A percentile compares a stretch with the other conserved stretches of the same genome.
Conservation (phyloP, 106 monocot genomes). For the Phalaenopsis equestris region DNA sequence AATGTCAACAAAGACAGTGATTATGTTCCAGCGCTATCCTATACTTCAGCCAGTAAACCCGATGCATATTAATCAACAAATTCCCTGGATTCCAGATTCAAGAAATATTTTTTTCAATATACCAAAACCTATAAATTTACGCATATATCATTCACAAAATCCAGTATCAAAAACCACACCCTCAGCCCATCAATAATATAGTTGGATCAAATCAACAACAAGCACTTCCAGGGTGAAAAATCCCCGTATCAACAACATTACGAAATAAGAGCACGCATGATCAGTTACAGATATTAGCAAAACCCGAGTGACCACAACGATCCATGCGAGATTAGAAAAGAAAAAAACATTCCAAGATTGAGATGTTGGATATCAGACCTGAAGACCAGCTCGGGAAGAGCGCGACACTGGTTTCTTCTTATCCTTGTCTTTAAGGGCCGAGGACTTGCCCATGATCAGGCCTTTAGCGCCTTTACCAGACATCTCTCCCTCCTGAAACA, state of each 20-base stretch:
- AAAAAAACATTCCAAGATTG: not conserved
- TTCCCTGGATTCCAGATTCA: not conserved
- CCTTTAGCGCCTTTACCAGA: conserved; percentile 71
- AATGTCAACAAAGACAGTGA: not conserved
- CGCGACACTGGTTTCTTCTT: conserved; percentile 62
- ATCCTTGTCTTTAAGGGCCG: conserved; percentile 39
- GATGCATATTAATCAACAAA: not conserved
- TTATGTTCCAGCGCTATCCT: not conserved
- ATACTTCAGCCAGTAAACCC: not conserved
- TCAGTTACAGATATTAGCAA: not conserved
- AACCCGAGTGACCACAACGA: not conserved
- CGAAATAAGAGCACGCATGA: not conserved
- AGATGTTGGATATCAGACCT: conserved; percentile 21
- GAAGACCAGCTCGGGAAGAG: conserved; percentile 62
- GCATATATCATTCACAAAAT: not conserved
- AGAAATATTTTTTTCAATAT: not conserved
- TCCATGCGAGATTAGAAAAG: not conserved
- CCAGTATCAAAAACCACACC: not conserved
- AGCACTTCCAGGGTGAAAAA: not conserved
- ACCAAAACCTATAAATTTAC: not conserved
- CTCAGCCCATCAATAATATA: not conserved
- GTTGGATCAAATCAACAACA: not conserved
- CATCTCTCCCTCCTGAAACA: conserved; percentile 16
- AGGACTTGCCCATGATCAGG: conserved; percentile 38
- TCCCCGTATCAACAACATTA: not conserved